Evolutionary conservation across 352 stramenopile genomes (phyloP).

Genomic region (Globisporangium canariense): DNA sequence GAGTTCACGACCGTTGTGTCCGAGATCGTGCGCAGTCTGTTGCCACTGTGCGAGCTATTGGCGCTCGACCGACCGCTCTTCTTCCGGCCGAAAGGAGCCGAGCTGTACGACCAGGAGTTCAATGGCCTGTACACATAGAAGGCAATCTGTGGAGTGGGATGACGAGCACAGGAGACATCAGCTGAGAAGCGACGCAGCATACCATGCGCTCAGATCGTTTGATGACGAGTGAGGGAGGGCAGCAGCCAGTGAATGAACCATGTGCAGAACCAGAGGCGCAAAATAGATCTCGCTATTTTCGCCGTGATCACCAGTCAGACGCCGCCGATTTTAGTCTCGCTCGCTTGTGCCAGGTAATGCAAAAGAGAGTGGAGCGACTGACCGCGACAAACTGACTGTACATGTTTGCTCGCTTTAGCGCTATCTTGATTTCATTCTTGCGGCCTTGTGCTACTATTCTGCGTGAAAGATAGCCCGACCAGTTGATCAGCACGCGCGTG

Average conservation of each 20-base stretch:
- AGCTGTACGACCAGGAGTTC: constrained; percentile 19
- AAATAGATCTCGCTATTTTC: constrained; percentile 26
- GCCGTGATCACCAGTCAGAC: constrained; percentile 13
- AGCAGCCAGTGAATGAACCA: background rate
- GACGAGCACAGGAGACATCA: background rate
- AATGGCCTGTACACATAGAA: constrained; percentile 64
- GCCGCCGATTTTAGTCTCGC: constrained; percentile 5
- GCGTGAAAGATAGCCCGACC: background rate
- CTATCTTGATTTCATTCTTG: background rate
- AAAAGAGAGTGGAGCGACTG: background rate
- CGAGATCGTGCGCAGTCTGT: constrained; percentile 48
- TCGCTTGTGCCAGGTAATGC: background rate
- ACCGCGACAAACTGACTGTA: background rate
- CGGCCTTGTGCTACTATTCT: background rate
- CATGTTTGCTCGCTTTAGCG: background rate
- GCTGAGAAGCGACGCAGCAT: background rate
- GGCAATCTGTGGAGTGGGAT: background rate
- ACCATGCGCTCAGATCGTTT: background rate
- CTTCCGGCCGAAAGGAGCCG: constrained; percentile 19
- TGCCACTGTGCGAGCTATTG: constrained; percentile 33
- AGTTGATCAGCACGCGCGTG: background rate
- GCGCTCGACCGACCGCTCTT: constrained; percentile 38
- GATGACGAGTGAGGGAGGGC: background rate
- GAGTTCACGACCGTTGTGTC: constrained; percentile 33
- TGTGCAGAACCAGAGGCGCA: constrained; percentile 3